phyloP scores from a whole-genome alignment of 2,329 filamentous ascomycete species.

The Pseudogymnoascus sp. region DNA sequence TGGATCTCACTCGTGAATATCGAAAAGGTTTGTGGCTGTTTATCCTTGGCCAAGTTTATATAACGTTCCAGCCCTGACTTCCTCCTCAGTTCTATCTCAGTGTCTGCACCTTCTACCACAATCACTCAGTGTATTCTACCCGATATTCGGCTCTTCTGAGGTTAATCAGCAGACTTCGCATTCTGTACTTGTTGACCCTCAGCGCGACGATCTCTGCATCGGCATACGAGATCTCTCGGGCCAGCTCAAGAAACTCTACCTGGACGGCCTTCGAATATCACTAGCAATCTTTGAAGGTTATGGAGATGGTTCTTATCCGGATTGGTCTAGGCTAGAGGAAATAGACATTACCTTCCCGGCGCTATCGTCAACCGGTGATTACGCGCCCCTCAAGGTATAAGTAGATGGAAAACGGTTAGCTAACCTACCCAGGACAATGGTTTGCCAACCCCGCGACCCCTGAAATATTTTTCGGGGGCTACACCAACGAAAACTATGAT shows the following conservation, averaged over 20 bases:
- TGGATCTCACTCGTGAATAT: background rate
- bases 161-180: background rate
- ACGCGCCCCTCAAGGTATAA: background rate
- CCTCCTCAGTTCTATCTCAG: background rate
- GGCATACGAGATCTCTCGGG: background rate
- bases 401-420: background rate
- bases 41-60: background rate
- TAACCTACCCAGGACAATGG: background rate
- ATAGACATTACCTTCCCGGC: background rate
- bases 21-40: background rate
- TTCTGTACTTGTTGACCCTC: background rate
- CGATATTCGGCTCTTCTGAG: background rate
- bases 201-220: background rate
- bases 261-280: background rate
- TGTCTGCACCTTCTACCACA: background rate
- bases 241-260: background rate
- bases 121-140: background rate
- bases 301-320: background rate
- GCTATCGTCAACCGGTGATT: background rate
- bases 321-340: background rate
- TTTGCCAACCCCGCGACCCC: background rate
- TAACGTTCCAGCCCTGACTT: background rate
- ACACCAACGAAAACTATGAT: too few species aligned
- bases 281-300: background rate
- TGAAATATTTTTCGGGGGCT: too few species aligned